Conservation (phyloP, 345 rosid genomes). For the Isatis tinctoria region DNA sequence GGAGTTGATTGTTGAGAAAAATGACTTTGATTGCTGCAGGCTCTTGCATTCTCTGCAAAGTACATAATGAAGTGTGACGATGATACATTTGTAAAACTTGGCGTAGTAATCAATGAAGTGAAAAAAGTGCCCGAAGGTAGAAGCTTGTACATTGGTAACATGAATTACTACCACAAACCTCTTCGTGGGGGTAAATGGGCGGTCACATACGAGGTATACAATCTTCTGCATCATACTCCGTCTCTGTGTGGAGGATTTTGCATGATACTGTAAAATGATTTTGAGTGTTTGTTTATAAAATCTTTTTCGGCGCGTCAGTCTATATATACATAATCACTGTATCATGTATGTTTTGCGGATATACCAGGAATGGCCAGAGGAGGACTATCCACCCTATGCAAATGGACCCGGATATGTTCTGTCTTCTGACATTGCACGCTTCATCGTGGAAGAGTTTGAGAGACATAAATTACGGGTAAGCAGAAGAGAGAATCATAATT, state of each 20-base stretch:
- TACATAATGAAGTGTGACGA: conserved; percentile 91
- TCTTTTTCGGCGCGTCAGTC: background rate
- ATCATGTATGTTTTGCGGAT: conserved; percentile 6
- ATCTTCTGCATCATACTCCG: conserved; percentile 9
- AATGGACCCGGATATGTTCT: conserved; percentile 92
- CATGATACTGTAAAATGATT: background rate
- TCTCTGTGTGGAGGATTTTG: background rate
- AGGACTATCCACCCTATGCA: conserved; percentile 94
- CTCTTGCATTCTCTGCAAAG: conserved; percentile 54
- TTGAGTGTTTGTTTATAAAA: background rate
- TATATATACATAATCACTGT: background rate
- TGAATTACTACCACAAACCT: conserved; percentile 86
- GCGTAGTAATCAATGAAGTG: conserved; percentile 61
- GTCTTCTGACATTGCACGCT: conserved; percentile 71
- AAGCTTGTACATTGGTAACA: conserved; percentile 81
- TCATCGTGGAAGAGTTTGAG: conserved; percentile 79
- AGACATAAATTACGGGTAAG: conserved; percentile 68
- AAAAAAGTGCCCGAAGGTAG: conserved; percentile 52
- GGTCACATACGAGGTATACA: conserved; percentile 83
- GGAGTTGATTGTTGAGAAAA: background rate
- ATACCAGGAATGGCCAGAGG: conserved; percentile 95
- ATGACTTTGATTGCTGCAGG: conserved; percentile 41
- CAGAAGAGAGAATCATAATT: conserved; percentile 3
- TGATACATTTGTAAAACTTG: conserved; percentile 85
- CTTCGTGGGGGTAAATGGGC: conserved; percentile 95